Base-by-base conservation (phyloP, 192 early-diverging fungal genomes). In the Coemansia sp. region DNA sequence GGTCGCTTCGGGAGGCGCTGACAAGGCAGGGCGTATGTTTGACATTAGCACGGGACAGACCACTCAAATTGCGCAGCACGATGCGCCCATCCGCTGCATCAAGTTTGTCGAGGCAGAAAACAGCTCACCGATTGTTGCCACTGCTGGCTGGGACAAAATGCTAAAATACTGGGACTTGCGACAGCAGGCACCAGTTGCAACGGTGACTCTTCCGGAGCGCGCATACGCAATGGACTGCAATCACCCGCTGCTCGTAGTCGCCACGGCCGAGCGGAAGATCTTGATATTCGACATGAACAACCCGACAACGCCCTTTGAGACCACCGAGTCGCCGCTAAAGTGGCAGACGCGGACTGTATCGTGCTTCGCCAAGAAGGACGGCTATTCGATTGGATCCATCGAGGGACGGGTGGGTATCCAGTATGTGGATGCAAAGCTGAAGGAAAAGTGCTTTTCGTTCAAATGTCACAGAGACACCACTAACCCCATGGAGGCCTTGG, bases 151-250 rank as follows among this genome's bases (percentile, higher is more conserved):
- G 96, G 97, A 98, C 81, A 98, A 98, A 79, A 95, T 93, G 11
- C 65, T 97, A 61, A 94, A 97, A 86, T 99, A 97, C 78, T 99
- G 97, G 97, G 96, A 99, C 80, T 74, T 92, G 57, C 88, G 96
- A 43, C 86, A 88, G 63, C 90, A 88, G 65, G 80, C 79, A 44
- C 95, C 97, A 1, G 88, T 93, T 22, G 89, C 87, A 11, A 90
- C 86, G 22, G 86, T 95, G 13, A 75, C 72, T 7, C 85, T 98
- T 18, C 93, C 94, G 2, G 97, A 99, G 69, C 90, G 97, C 47
- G 89, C 88, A 60, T 99, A 97, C 74, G 81, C 92, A 1, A 93
- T 99, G 92, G 97, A 99, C 85, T 84, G 90, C 43, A 75, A 76
- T 5, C 88, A 89, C 38, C 89, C 91, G 20, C 73, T 97, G 60